Evolutionary conservation across 371 early-diverging fungal species (phyloP), one percentile per base, ranked within the genome.

Genomic region (Rhizopus delemar): DNA sequence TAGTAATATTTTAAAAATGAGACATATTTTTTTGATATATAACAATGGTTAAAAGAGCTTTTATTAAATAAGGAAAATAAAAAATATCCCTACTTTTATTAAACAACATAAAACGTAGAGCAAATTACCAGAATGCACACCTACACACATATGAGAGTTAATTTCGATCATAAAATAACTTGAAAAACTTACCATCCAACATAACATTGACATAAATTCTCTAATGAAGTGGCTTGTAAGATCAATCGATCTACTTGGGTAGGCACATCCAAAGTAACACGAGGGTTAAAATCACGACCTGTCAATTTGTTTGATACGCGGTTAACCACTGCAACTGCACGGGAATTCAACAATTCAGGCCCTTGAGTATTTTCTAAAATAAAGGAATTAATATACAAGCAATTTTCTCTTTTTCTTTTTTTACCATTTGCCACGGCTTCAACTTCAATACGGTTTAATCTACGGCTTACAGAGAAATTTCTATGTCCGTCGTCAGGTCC

Each of bases 131-230:
- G 46, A 60, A 60, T 6, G 60, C 52, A 39, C 60, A 60, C 60
- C 60, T 60, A 52, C 29, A 39, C 7, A 41, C 31, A 41, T 34
- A 43, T 31, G 41, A 34, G 9, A 12, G 0, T 13, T 32, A 59
- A 29, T 9, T 22, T 29, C 9, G 31, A 45, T 7, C 16, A 48
- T 29, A 13, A 57, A 15, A 55, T 4, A n/a, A 4, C 29, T 57
- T 16, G 33, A 52, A 39, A 6, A 13, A 85, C 83, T 68, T 91
- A 93, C 99, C 99, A 99, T 53, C 99, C 99, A 65, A 93, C 85
- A 69, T 93, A 99, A 70, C 96, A 92, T 65, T 94, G 94, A 65
- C 95, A 94, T 36, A 99, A 78, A 62, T 99, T 98, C 60, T 96
- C 97, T 5, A 92, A 66, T 3, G 93, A 90, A 0, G 91, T 95